These are phyloP conservation scores for Alectoria sarmentosa DNA, from an alignment of 495 filamentous ascomycete genomes.

Conservation along the genomic window DNA sequence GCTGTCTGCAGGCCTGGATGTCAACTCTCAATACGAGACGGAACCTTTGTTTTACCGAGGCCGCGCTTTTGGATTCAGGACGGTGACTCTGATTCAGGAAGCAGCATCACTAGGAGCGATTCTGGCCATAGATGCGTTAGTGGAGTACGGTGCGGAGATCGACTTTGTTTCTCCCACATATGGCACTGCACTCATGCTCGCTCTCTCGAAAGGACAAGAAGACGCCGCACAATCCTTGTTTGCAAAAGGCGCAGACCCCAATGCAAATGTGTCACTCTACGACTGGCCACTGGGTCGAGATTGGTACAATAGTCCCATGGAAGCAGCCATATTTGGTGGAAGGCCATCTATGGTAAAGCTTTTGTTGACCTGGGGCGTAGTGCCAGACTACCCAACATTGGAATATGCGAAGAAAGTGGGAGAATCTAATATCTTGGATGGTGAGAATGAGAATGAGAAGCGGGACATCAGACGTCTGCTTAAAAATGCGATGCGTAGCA, in stretches of 20 bases:
- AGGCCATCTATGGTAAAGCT: background rate
- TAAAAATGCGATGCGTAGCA: too few species aligned
- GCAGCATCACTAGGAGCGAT: constrained; percentile 14
- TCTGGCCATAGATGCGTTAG: constrained; percentile 19
- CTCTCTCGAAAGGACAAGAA: constrained; percentile 13
- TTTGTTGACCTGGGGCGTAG: background rate
- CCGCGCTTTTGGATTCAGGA: too few species aligned
- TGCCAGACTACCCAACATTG: background rate
- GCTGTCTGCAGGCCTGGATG: background rate
- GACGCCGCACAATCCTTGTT: constrained; percentile 22
- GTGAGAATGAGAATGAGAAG: too few species aligned
- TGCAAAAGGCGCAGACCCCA: constrained; percentile 22
- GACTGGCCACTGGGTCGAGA: too few species aligned
- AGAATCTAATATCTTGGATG: too few species aligned
- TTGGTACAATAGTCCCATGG: background rate
- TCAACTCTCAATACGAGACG: background rate
- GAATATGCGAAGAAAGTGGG: background rate
- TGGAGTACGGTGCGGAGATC: constrained; percentile 26
- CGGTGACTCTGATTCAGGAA: constrained; percentile 21
- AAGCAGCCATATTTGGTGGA: background rate
- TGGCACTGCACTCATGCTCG: constrained; percentile 29
- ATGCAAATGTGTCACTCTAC: background rate
- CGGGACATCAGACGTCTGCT: too few species aligned
- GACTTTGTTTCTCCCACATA: constrained; percentile 7
- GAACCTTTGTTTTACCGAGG: too few species aligned